Evolutionary conservation across 179 eudicot genomes (phyloP), one percentile per base, ranked within the genome.

Genomic region (Amaranthus tricolor): DNA sequence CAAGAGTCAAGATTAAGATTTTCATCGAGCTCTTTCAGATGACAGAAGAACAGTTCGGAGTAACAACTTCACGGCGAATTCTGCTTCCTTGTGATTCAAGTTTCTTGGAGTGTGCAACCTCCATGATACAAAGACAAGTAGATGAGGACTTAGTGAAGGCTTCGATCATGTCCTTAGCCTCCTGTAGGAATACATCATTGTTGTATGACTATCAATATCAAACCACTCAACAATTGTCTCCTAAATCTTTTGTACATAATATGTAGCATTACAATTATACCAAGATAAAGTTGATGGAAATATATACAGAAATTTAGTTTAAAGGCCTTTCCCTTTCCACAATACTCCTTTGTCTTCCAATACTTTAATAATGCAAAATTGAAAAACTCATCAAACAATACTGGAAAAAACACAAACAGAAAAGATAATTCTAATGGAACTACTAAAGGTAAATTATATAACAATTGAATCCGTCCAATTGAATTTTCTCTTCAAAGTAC

Each of bases 1-100:
- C 0, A 61, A 68, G 10, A 75, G 50, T 6, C 78, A 10, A 47
- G 61, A 31, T 31, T 31, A 49, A 55, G 15, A 77, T 83, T 60
- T 71, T 89, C 55, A 72, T 68, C 67, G 82, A 87, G 66, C 82
- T 89, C 63, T 76, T 87, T 14, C 62, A 64, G 44, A 72, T 82
- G 77, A 81, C 83, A 0, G 86, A 78, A 48, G 89, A 85, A 50
- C 90, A 75, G 47, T 67, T 57, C 48, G 73, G 73, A 0, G 44
- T 68, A 13, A 4, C 60, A 20, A 20, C 20, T 48, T 67, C 51
- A 6, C 44, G 67, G 43, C 78, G 67, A 58, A 67, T 75, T 12
- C 67, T 62, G 45, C 6, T 75, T 49, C 67, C 73, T 11, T 67
- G 67, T 58, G 78, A 75, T 17, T 76, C 79, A 7, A 17, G 48